Evolutionary conservation across 805 yeast species (phyloP), one percentile per base, ranked within the genome.

Genomic region (Saturnispora besseyi): DNA sequence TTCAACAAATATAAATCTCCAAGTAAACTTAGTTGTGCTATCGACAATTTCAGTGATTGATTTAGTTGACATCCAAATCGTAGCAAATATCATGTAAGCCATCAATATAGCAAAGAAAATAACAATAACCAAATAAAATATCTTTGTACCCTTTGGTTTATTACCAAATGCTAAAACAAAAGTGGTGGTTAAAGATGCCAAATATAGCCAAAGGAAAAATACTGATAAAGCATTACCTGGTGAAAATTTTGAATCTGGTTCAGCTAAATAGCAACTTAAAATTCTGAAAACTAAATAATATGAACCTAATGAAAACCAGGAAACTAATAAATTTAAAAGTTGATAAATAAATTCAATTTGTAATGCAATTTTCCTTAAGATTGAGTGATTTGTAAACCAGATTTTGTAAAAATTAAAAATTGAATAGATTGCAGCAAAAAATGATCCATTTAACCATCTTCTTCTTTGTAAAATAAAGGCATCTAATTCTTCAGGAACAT

Each of bases 391-490:
- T 15, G 96, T 82, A 2, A 73, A 63, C 90, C 95, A 86, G 44
- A 93, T 76, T 54, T 79, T 77, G 56, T 77, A 78, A 64, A 82
- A 81, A 65, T 90, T 95, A 51, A 81, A 77, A 50, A 87, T 76
- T 0, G 97, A 81, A 63, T 93, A 91, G 51, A 89, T 74, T 8
- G 95, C 93, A 0, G 98, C 97, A 69, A 93, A 91, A 61, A 93
- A 85, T 0, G 98, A 89, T 49, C 98, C 98, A 64, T 91, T 91
- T 56, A 91, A 76, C 98, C 98, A 93, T 69, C 98, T 80, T 64
- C 98, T 77, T 71, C 98, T 79, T 67, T 91, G 98, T 38, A 89
- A 75, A 31, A 93, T 82, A 55, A 91, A 82, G 61, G 90, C 96
- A 22, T 93, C 82, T 32, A 91, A 76, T 33, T 78, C 72, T 57